Evolutionary conservation across 2,329 filamentous ascomycete species (phyloP), one percentile per base, ranked within the genome.

Genomic region (Colletotrichum melonis): DNA sequence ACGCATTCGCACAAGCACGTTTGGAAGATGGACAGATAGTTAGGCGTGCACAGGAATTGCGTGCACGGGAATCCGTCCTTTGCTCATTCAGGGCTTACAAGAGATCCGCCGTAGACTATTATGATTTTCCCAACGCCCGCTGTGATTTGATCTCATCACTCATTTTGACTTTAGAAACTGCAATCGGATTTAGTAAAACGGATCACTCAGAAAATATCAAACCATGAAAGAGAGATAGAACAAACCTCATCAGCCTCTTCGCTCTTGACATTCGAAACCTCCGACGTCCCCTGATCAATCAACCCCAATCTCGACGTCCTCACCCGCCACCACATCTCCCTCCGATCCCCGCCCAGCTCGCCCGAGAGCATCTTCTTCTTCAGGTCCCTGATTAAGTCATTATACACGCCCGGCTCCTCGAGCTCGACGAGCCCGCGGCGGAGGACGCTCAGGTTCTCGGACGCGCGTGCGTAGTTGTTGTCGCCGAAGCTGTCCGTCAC

Each of bases 251-350:
- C 89, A n/a, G 93, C 95, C 78, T 95, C 92, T 57, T 94, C 91
- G 64, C 90, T 88, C 0, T 88, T 90, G 5, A 95, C 90, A 35
- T 90, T 86, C 1, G 93, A 95, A 22, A 86, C 84, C 56, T 93
- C 90, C 2, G 88, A 89, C 78, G 90, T 85, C 60, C 84, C 86
- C 65, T 87, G 85, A 75, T 93, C 91, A 77, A 98, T 92, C 79
- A 98, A 84, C 0, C 95, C 94, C 69, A 98, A 83, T 76, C 86
- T 90, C 55, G 88, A 89, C 72, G 86, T 89, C 76, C 92, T 88
- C 28, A 98, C 84, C 76, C 89, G 86, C 85, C 90, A 93, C 95
- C 95, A 98, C 84, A 98, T 91, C 78, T 97, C 94, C 75, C 89
- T 89, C 67, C 95, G 86, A 77, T 97, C 93, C 0, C 94, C 95